Evolutionary conservation across 176 grass and related monocot genomes (phyloP).

Genomic region (Guadua angustifolia): DNA sequence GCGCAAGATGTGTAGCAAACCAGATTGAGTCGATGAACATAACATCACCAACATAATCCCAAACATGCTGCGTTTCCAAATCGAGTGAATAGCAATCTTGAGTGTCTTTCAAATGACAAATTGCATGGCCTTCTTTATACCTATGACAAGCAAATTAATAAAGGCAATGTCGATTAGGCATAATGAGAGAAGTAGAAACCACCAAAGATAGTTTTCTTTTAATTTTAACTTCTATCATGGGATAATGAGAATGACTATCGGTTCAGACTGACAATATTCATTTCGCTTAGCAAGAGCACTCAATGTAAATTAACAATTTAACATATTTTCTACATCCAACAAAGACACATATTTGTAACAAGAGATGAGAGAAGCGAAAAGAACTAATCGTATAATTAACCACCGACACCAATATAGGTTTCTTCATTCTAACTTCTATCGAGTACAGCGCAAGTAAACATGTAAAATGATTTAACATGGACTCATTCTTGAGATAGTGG

Average conservation of each 20-base stretch:
- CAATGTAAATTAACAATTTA: neutral
- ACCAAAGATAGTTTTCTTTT: too few species aligned
- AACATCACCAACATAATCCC: slow-evolving; percentile 97
- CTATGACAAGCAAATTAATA: slow-evolving; percentile 37
- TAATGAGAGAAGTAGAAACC: neutral
- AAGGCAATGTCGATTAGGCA: neutral
- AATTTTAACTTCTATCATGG: too few species aligned
- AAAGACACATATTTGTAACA: neutral
- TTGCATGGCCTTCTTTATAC: slow-evolving; percentile 94
- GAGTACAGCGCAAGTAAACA: neutral
- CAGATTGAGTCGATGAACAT: slow-evolving; percentile 92
- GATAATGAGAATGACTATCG: neutral
- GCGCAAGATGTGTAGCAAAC: too few species aligned
- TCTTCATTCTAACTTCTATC: neutral
- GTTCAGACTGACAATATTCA: neutral
- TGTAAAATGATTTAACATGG: slow-evolving; percentile 12
- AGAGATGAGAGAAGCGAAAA: neutral
- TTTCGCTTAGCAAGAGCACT: neutral
- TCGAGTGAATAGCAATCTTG: slow-evolving; percentile 95
- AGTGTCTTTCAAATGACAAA: slow-evolving; percentile 88
- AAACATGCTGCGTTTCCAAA: slow-evolving; percentile 86
- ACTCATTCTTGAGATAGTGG: neutral
- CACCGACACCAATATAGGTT: neutral
- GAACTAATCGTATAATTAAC: neutral
- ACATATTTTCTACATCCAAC: neutral